A percentile compares a stretch with the other conserved stretches of the same genome.
Evolutionary conservation across 306 rosid genomes (phyloP).

Genomic region (Vigna radiata): DNA sequence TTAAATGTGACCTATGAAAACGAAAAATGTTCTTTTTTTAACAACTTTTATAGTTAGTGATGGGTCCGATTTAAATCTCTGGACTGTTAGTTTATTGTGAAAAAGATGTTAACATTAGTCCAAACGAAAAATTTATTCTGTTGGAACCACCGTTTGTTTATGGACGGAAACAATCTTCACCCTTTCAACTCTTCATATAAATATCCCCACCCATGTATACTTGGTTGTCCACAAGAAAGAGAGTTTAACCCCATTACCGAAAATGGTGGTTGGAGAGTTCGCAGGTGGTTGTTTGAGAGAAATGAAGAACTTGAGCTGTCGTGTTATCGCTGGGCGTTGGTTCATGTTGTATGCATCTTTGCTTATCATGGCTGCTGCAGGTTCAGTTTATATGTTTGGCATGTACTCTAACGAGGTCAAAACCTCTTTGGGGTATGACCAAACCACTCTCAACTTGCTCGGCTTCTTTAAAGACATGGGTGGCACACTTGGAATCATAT

Average conservation of each 20-base stretch:
- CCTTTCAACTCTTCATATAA: not conserved
- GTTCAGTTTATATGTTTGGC: slow-evolving; percentile 73
- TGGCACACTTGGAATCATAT: slow-evolving; percentile 62
- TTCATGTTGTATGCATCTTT: slow-evolving; percentile 72
- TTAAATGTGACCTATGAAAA: too few relatives aligned
- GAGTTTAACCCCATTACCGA: not conserved
- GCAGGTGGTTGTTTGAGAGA: slow-evolving; percentile 19
- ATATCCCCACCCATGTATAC: not conserved
- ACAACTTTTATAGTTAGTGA: too few relatives aligned
- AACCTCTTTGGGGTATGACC: slow-evolving; percentile 70
- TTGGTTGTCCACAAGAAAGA: not conserved
- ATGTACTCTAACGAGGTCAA: slow-evolving; percentile 69
- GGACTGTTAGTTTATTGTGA: too few relatives aligned
- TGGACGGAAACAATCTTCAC: not conserved
- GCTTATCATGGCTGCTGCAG: slow-evolving; percentile 69
- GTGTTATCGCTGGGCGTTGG: slow-evolving; percentile 69
- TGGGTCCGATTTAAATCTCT: too few relatives aligned
- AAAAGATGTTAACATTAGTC: too few relatives aligned
- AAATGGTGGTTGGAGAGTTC: slow-evolving; percentile 48
- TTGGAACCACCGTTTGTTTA: too few relatives aligned
- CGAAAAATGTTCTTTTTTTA: too few relatives aligned
- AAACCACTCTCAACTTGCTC: slow-evolving; percentile 69
- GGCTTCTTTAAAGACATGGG: slow-evolving; percentile 88
- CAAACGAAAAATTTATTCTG: too few relatives aligned
- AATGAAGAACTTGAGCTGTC: slow-evolving; percentile 43